Evolutionary conservation across 73 alveolate genomes (phyloP).

Genomic region (Paramecium primaurelia): DNA sequence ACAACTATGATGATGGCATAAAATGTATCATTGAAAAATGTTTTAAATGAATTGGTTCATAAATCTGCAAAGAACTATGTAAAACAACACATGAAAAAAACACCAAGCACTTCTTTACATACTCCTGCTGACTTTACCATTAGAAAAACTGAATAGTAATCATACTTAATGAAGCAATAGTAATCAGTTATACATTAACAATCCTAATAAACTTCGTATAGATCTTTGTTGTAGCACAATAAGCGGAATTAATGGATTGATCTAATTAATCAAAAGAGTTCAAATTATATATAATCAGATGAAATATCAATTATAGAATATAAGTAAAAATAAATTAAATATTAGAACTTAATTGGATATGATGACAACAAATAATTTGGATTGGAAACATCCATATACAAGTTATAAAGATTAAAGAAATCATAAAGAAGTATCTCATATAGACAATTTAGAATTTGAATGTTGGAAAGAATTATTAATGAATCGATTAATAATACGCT

Average conservation of each 20-base stretch:
- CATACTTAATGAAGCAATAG: not conserved
- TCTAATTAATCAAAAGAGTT: constrained; percentile 5
- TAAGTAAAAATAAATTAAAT: not conserved
- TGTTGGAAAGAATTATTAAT: not conserved
- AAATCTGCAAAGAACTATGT: not conserved
- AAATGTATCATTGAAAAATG: constrained; percentile 29
- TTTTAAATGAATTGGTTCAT: not conserved
- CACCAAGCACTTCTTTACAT: constrained; percentile 23
- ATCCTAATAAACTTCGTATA: constrained; percentile 26
- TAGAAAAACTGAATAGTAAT: constrained; percentile 18
- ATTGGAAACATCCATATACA: constrained; percentile 25
- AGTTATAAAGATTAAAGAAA: not conserved
- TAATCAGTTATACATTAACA: not conserved
- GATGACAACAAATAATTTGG: not conserved
- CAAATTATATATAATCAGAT: not conserved
- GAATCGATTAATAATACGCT: not conserved
- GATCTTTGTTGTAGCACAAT: not conserved
- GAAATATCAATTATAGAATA: constrained; percentile 17
- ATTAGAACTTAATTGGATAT: not conserved
- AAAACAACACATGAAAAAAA: not conserved
- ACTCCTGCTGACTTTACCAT: constrained; percentile 50
- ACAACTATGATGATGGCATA: not conserved
- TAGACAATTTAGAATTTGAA: not conserved
- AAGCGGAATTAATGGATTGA: constrained; percentile 47
- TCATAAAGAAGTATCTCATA: not conserved